These are phyloP conservation scores for Sechiopsis laciniata DNA, from an alignment of 306 rosid genomes.

Conservation along the genomic window DNA sequence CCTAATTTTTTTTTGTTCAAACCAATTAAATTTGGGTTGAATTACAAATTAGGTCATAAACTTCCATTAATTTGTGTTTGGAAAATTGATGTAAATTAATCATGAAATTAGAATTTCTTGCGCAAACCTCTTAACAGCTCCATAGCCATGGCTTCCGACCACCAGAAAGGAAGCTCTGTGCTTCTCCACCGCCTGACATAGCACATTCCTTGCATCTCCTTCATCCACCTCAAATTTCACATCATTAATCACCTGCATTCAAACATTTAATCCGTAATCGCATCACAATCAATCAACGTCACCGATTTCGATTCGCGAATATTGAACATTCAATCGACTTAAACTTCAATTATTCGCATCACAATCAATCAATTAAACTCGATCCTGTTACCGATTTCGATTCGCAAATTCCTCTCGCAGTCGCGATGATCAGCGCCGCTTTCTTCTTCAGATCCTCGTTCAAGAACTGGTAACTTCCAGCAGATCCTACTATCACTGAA, in stretches of 20 bases:
- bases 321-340: too few relatives aligned
- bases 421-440: slow-evolving; percentile 31
- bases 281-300: too few relatives aligned
- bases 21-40: too few relatives aligned
- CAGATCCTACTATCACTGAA: slow-evolving; percentile 23
- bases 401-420: slow-evolving; percentile 40
- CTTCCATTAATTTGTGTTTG: too few relatives aligned
- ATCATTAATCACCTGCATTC: slow-evolving; percentile 27
- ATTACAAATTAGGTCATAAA: too few relatives aligned
- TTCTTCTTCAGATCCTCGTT: slow-evolving; percentile 35
- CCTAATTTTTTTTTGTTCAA: too few relatives aligned
- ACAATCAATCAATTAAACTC: neutral
- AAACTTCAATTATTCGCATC: too few relatives aligned
- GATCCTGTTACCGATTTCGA: slow-evolving; percentile 34
- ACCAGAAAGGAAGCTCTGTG: slow-evolving; percentile 36
- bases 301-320: too few relatives aligned
- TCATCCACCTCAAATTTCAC: slow-evolving; percentile 27
- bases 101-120: too few relatives aligned
- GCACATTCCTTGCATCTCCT: slow-evolving; percentile 40
- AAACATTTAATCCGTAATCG: too few relatives aligned
- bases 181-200: slow-evolving; percentile 34
- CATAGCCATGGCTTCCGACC: slow-evolving; percentile 46
- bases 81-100: too few relatives aligned
- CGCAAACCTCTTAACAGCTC: slow-evolving; percentile 46
- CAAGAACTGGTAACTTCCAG: slow-evolving; percentile 27